These are phyloP conservation scores for Macaranga tanarius DNA, from an alignment of 441 rosid species.

Conservation along the genomic window DNA sequence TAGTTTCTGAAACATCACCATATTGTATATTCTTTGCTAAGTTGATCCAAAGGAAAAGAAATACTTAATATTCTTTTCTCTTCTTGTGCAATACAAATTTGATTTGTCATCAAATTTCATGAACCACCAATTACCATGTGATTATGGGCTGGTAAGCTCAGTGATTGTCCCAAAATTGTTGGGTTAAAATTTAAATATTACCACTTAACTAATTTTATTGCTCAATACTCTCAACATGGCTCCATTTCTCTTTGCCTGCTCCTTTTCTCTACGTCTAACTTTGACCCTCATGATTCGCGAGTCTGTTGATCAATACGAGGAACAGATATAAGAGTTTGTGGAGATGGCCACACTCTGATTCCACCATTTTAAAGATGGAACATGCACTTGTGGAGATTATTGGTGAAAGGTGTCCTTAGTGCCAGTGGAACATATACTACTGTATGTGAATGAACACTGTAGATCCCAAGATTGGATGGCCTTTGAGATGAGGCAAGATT, in stretches of 20 bases:
- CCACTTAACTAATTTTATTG: slow-evolving; percentile 36
- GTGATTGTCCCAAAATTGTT: no score
- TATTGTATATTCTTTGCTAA: slow-evolving; percentile 20
- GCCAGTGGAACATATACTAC: neutral
- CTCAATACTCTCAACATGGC: slow-evolving; percentile 35
- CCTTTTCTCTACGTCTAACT: slow-evolving; percentile 31
- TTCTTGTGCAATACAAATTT: neutral
- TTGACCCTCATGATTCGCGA: slow-evolving; percentile 36
- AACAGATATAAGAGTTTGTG: slow-evolving; percentile 68
- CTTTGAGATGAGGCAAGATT: neutral
- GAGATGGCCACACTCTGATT: slow-evolving; percentile 70
- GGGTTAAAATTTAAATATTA: neutral
- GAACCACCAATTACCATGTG: no score
- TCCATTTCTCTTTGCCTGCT: slow-evolving; percentile 34
- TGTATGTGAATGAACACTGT: neutral
- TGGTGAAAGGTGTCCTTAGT: slow-evolving; percentile 34
- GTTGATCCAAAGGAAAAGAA: slow-evolving; percentile 13
- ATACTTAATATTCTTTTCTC: neutral
- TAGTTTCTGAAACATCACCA: slow-evolving; percentile 3
- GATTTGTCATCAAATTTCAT: neutral
- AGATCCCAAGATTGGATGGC: slow-evolving; percentile 4
- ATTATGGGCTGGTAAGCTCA: no score
- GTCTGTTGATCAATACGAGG: slow-evolving; percentile 40
- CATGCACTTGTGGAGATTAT: slow-evolving; percentile 71
- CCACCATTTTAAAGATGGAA: slow-evolving; percentile 63